Base-by-base conservation (phyloP, 768 basidiomycete species). In the Rhodotorula babjevae region DNA sequence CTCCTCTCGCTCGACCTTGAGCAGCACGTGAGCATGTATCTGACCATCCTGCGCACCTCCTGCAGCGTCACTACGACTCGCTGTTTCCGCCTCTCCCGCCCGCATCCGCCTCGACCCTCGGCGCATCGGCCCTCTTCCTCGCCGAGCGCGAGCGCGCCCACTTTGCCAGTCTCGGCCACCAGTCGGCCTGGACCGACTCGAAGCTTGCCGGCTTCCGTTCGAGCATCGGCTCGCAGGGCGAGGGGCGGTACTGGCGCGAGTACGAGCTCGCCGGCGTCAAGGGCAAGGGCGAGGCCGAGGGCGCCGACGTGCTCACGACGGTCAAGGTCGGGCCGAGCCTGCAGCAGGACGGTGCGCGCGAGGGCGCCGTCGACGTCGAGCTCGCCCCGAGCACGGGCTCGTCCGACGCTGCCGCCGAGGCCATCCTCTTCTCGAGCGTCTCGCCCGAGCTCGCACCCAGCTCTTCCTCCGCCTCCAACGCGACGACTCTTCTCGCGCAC, bases 91-190 rank as follows among this genome's bases (percentile, higher is more conserved):
- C 86, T 0, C 75, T 87, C 5, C 74, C 83, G 12, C 82, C 85
- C 25, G 88, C 91, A 4, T 84, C 85, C 2, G 82, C 88, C 0
- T 86, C 87, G 59, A 77, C 90, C 19, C 82, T 93, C 11, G 90
- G 89, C 5, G 89, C 90, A 79, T 90, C 90, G 1, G 92, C 90
- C 0, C 83, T 96, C 14, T 95, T 85, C 78, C 82, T 91, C 19
- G 84, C 84, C 27, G 85, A 92, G 25, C 86, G 90, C 53, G 89
- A 90, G 69, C 85, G 85, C 42, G 67, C 49, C 59, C 77, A 59
- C 15, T 68, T 40, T 47, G 50, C 67, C 46, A 58, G 80, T 1
- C 58, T 61, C 15, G 67, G 67, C 15, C 76, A 80, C 0, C 53
- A 61, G 9, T 77, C 80, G 15, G 78, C 82, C 2, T 86, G 87